Evolutionary conservation across 129 eudicot genomes (phyloP).

Genomic region (Scalesia atractyloides): DNA sequence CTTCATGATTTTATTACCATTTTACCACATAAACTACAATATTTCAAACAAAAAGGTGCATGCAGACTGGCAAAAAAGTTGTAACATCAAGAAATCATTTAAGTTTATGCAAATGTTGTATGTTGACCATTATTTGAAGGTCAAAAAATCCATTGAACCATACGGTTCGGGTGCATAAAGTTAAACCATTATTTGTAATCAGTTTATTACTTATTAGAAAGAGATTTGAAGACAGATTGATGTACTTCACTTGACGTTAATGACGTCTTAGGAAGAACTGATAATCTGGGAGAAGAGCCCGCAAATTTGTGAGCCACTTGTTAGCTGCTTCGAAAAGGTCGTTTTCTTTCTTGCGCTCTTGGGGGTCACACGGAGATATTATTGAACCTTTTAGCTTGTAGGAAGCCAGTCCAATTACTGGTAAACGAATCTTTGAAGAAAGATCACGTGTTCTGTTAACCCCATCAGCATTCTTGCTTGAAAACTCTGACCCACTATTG

Average conservation of each 20-base stretch:
- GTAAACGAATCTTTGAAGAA: conserved; percentile 48
- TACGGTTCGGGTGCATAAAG: not conserved
- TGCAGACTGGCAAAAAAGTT: not conserved
- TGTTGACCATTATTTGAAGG: not conserved
- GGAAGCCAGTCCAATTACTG: conserved; percentile 68
- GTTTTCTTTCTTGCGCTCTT: conserved; percentile 49
- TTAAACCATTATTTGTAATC: not conserved
- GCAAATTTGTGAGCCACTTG: conserved; percentile 55
- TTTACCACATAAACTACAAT: not conserved
- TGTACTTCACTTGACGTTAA: not conserved
- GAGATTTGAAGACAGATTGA: not conserved
- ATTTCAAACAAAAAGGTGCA: conserved; percentile 7
- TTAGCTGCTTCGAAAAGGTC: conserved; percentile 53
- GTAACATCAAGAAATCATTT: not conserved
- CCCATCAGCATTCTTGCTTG: conserved; percentile 11
- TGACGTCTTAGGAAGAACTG: conserved; percentile 38
- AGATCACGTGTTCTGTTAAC: conserved; percentile 11
- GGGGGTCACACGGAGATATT: conserved; percentile 38
- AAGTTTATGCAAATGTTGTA: not conserved
- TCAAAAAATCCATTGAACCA: not conserved
- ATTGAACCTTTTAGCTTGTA: conserved; percentile 57
- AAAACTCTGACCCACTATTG: conserved; percentile 22
- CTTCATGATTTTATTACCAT: not conserved
- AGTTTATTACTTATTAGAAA: not conserved
- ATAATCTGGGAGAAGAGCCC: conserved; percentile 57